Evolutionary conservation across 257 asterid genomes (phyloP).

Genomic region (Ilex asprella): DNA sequence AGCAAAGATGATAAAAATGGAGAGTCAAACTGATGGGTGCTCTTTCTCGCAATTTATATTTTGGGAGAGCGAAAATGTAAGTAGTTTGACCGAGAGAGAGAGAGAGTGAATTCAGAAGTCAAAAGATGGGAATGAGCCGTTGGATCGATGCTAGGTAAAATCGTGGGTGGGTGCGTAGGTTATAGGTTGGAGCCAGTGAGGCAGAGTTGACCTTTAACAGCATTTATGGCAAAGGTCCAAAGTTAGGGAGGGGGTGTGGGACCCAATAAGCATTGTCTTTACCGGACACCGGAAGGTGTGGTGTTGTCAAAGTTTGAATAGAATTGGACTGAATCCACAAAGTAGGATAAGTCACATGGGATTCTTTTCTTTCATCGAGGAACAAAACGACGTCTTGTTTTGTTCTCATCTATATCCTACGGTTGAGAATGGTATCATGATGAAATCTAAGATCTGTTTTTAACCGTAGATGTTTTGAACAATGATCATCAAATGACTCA

Average conservation of each 20-base stretch:
- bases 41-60: constrained; percentile 2
- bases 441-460: no score
- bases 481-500: no score
- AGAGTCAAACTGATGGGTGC: constrained; percentile 49
- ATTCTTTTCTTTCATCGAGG: constrained; percentile 10
- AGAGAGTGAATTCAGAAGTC: constrained; percentile 31
- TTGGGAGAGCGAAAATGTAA: constrained; percentile 10
- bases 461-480: no score
- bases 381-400: constrained; percentile 3
- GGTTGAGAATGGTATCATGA: no score
- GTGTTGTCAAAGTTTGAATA: constrained; percentile 11
- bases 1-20: neutral
- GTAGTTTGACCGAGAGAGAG: constrained; percentile 32
- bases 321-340: neutral
- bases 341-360: constrained; percentile 23
- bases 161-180: neutral
- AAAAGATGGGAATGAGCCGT: constrained; percentile 66
- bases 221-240: constrained; percentile 25
- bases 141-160: constrained; percentile 27
- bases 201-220: constrained; percentile 34
- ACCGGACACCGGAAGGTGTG: constrained; percentile 20
- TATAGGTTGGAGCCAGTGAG: constrained; percentile 40
- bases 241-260: constrained; percentile 10
- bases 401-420: no score
- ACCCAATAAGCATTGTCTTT: constrained; percentile 19